Evolutionary conservation across 345 rosid genomes (phyloP).

Genomic region (Syzygium aromaticum): DNA sequence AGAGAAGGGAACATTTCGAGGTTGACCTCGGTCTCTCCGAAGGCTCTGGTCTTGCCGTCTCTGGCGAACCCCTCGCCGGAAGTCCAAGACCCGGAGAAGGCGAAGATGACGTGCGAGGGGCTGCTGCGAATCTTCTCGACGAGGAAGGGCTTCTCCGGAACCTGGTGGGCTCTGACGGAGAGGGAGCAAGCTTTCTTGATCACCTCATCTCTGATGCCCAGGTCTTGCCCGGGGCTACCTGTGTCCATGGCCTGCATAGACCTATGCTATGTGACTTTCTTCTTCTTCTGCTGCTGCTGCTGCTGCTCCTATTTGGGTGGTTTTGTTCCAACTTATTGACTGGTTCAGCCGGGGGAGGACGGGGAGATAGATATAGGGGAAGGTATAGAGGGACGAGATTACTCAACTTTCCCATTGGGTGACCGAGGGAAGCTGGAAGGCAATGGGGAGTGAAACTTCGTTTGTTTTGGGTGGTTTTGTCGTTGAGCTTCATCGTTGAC

Average conservation of each 20-base stretch:
- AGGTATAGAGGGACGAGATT: not conserved
- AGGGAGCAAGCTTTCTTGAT: slow-evolving; percentile 29
- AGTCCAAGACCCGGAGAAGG: slow-evolving; percentile 48
- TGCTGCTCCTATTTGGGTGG: not conserved
- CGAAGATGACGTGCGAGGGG: slow-evolving; percentile 20
- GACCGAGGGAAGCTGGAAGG: not conserved
- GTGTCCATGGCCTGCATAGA: not conserved
- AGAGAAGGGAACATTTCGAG: slow-evolving; percentile 40
- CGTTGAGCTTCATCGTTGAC: not conserved
- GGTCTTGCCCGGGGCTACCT: not conserved
- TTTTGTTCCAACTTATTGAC: not conserved
- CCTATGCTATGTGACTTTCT: not conserved
- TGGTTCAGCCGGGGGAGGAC: not conserved
- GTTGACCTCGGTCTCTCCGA: slow-evolving; percentile 45
- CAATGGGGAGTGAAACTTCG: not conserved
- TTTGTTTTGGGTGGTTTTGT: not conserved
- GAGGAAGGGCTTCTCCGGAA: slow-evolving; percentile 12
- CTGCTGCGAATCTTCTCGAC: slow-evolving; percentile 6
- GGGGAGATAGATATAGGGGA: not conserved
- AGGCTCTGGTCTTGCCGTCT: slow-evolving; percentile 13
- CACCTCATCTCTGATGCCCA: slow-evolving; percentile 21
- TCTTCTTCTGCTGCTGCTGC: not conserved
- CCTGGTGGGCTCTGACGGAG: slow-evolving; percentile 27
- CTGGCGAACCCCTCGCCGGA: slow-evolving; percentile 19
- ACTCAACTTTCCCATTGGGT: not conserved